These are phyloP conservation scores for Trapa bicornis DNA, from an alignment of 345 rosid species.

Conservation along the genomic window DNA sequence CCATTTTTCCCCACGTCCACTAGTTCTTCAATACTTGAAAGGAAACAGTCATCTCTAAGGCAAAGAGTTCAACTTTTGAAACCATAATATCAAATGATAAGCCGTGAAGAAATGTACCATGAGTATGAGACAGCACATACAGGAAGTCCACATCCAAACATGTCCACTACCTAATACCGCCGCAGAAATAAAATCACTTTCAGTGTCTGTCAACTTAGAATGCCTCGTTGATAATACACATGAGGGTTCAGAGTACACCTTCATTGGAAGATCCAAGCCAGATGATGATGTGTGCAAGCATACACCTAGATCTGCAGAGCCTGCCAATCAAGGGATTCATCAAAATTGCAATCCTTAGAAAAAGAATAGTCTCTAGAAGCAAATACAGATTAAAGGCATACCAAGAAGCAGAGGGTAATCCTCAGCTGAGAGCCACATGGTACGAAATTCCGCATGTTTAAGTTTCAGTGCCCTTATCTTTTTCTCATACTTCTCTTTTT, in stretches of 20 bases:
- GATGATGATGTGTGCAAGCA: conserved; percentile 97
- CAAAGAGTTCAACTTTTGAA: background rate
- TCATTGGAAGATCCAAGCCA: conserved; percentile 96
- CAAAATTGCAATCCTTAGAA: background rate
- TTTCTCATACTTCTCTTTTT: conserved; percentile 74
- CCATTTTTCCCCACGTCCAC: conserved; percentile 73
- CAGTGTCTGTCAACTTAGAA: background rate
- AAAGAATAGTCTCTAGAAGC: background rate
- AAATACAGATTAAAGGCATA: conserved; percentile 3
- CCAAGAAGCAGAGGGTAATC: conserved; percentile 93
- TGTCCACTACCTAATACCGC: conserved; percentile 72
- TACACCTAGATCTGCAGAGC: conserved; percentile 89
- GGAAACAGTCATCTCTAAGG: background rate
- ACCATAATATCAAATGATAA: background rate
- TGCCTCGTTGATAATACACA: background rate
- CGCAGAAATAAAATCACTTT: background rate
- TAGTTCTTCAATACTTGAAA: conserved; percentile 71
- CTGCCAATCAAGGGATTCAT: conserved; percentile 21
- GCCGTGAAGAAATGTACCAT: conserved; percentile 29
- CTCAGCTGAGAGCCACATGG: conserved; percentile 93
- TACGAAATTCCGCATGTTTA: conserved; percentile 80
- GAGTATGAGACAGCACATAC: conserved; percentile 95
- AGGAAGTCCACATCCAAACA: conserved; percentile 97
- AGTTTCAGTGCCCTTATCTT: conserved; percentile 68
- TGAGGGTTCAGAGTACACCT: conserved; percentile 23